These are phyloP conservation scores for Trypanosoma mega DNA, from an alignment of 208 protist species.

Conservation along the genomic window DNA sequence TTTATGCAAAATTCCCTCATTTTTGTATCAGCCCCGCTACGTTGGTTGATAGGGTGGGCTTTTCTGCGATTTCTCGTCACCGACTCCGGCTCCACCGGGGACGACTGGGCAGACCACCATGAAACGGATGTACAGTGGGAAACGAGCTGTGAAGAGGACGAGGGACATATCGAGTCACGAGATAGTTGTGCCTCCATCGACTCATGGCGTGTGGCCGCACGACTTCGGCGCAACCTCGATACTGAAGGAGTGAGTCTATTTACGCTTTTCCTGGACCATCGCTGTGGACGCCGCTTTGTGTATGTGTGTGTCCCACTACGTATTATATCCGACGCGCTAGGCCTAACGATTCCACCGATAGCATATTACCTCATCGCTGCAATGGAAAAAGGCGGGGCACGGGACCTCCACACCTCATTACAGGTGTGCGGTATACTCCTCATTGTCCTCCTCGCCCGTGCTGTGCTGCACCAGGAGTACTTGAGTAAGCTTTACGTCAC, in stretches of 20 bases:
- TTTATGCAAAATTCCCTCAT: constrained; percentile 32
- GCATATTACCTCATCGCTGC: constrained; percentile 44
- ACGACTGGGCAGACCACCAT: constrained; percentile 30
- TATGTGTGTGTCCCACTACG: constrained; percentile 66
- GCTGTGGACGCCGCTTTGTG: constrained; percentile 51
- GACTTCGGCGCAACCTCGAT: constrained; percentile 41
- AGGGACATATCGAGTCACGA: no score
- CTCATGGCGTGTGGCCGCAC: constrained; percentile 36
- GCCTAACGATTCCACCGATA: constrained; percentile 39
- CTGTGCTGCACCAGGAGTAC: constrained; percentile 68
- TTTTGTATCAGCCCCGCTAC: constrained; percentile 32
- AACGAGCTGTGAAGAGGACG: no score
- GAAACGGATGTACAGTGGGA: constrained; percentile 32
- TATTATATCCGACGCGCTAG: constrained; percentile 50
- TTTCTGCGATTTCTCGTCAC: constrained; percentile 54
- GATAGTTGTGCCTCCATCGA: constrained; percentile 31
- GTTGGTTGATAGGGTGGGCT: constrained; percentile 28
- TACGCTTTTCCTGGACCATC: constrained; percentile 60
- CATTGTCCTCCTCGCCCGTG: constrained; percentile 44
- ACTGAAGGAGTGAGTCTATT: constrained; percentile 51
- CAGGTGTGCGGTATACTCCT: constrained; percentile 46
- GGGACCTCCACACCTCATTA: constrained; percentile 12
- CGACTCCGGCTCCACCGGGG: constrained; percentile 27
- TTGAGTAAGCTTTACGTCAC: constrained; percentile 59
- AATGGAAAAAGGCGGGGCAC: background rate